Percentiles rank a stretch among this genome's conserved stretches.
phyloP scores from a whole-genome alignment of 805 yeast species.

The Phaffomyces thermotolerans region DNA sequence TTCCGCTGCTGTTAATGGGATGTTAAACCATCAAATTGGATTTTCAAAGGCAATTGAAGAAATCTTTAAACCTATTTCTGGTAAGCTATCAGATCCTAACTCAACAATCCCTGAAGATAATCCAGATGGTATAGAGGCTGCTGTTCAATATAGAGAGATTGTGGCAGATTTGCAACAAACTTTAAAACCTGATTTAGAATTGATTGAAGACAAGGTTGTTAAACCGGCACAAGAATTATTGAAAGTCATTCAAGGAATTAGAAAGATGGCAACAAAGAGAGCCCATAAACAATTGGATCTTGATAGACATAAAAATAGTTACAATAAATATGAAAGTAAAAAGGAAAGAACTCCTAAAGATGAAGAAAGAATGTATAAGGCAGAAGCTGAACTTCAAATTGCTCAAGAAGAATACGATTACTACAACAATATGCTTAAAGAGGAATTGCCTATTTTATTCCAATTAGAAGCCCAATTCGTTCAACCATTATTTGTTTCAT shows the following conservation, averaged over 20 bases:
- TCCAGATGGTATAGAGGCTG: slow-evolving; percentile 93
- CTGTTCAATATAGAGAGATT: slow-evolving; percentile 83
- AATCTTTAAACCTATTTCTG: slow-evolving; percentile 92
- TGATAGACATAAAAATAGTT: slow-evolving; percentile 70
- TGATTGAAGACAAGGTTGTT: slow-evolving; percentile 84
- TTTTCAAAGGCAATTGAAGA: slow-evolving; percentile 95
- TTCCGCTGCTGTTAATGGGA: slow-evolving; percentile 85
- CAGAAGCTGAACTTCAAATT: slow-evolving; percentile 81
- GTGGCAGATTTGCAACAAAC: slow-evolving; percentile 81
- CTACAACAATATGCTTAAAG: slow-evolving; percentile 89
- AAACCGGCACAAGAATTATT: slow-evolving; percentile 88
- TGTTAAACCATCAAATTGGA: slow-evolving; percentile 89
- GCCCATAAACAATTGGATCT: slow-evolving; percentile 92
- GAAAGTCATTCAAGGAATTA: slow-evolving; percentile 69
- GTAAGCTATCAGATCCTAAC: slow-evolving; percentile 85
- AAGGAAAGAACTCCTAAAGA: slow-evolving; percentile 81
- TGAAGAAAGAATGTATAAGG: slow-evolving; percentile 82
- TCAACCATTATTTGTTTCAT: slow-evolving; percentile 86
- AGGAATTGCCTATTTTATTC: slow-evolving; percentile 82
- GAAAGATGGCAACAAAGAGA: slow-evolving; percentile 93
- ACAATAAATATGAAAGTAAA: slow-evolving; percentile 70
- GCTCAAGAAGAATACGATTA: slow-evolving; percentile 96
- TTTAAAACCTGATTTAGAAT: slow-evolving; percentile 85
- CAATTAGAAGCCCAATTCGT: slow-evolving; percentile 87
- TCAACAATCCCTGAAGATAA: slow-evolving; percentile 84